Evolutionary conservation across 2,329 filamentous ascomycete genomes (phyloP), one percentile per base, ranked within the genome.

Genomic region (Colletotrichum musicola): DNA sequence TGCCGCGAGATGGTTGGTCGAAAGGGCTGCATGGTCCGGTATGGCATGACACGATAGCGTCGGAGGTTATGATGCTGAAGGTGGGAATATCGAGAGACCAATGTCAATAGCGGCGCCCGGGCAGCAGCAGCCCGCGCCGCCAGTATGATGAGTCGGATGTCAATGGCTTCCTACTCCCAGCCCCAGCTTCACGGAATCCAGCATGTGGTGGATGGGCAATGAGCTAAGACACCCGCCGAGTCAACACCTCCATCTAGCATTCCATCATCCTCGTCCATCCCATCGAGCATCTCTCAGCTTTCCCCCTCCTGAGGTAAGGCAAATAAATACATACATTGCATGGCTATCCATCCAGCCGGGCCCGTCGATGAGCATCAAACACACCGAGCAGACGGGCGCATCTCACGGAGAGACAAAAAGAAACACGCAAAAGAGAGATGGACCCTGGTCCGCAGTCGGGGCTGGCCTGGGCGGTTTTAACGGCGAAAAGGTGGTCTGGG

Each of bases 141-240:
- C 20, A 16, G 46, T 35, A 35, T 42, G 20, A 42, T 6, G n/a
- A 18, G 54, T 38, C 42, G 13, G 42, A 44, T 38, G 20, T 30
- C 18, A 35, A 44, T 56, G 54, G 54, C 30, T 42, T 30, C n/a
- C 40, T 14, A 4, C 40, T 14, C 40, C 40, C 40, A n/a, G 40
- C 12, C 5, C 40, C 40, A n/a, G 40, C 40, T 42, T 6, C 13
- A 40, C 44, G 35, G 35, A 53, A 40, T n/a, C 62, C 62, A 58
- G 46, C 4, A 35, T 59, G 62, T 40, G 54, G 54, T 51, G 46
- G 22, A 54, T 53, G 54, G 59, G 62, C 51, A 58, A 46, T 53
- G 54, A 59, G 46, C 30, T 50, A 42, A 42, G 13, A 42, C 13
- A n/a, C 40, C 40, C 30, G 30, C 16, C 14, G 42, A 16, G 18